These are phyloP conservation scores for Phytophthora constricta DNA, from an alignment of 352 stramenopile genomes.

Conservation along the genomic window DNA sequence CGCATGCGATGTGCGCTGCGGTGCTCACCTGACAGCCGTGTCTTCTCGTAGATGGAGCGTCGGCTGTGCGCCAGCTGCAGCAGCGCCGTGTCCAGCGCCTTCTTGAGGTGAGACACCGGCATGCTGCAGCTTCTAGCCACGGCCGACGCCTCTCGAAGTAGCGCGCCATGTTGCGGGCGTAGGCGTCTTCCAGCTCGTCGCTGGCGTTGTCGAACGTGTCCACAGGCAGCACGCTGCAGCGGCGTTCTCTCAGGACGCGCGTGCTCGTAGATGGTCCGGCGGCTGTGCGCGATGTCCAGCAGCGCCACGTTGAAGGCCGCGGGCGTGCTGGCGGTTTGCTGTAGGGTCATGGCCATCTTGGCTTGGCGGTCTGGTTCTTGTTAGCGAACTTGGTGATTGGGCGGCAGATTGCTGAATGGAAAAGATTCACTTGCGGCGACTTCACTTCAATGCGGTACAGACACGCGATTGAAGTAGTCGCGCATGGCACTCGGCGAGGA, in stretches of 20 bases:
- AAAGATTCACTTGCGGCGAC: background rate
- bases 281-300: constrained; percentile 12
- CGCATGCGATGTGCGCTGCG: constrained; percentile 35
- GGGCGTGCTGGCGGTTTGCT: background rate
- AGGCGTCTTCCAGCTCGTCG: constrained; percentile 38
- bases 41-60: constrained; percentile 62
- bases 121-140: background rate
- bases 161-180: constrained; percentile 20
- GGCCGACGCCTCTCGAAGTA: background rate
- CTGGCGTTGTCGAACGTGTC: constrained; percentile 37
- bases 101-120: background rate
- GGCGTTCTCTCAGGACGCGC: constrained; percentile 50
- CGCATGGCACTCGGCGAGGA: background rate
- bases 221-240: constrained; percentile 41
- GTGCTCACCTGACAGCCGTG: constrained; percentile 66
- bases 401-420: background rate
- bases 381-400: background rate
- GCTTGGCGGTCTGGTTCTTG: too few relatives aligned
- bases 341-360: background rate
- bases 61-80: constrained; percentile 34
- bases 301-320: constrained; percentile 4
- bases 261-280: constrained; percentile 47
- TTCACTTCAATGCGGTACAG: background rate
- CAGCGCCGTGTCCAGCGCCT: constrained; percentile 24
- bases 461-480: background rate